phyloP scores from a whole-genome alignment of 768 basidiomycete species.

The Leccinum rimulosum region DNA sequence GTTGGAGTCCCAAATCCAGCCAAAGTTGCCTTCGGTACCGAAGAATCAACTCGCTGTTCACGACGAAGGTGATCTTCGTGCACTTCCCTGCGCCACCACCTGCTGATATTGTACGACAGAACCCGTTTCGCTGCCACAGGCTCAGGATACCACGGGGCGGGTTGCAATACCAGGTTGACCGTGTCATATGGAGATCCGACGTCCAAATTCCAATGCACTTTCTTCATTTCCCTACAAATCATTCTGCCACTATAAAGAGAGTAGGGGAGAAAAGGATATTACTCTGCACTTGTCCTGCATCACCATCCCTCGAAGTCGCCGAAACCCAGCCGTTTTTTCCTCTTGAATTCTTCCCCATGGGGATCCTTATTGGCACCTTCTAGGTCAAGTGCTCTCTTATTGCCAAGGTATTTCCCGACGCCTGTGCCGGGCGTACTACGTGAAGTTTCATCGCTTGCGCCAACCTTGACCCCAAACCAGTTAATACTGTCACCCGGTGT shows the following conservation, averaged over 20 bases:
- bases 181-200: neutral
- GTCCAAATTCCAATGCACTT: neutral
- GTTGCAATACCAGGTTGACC: slow-evolving; percentile 26
- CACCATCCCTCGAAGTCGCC: slow-evolving; percentile 89
- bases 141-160: slow-evolving; percentile 3
- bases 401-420: slow-evolving; percentile 78
- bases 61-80: slow-evolving; percentile 28
- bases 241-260: slow-evolving; percentile 10
- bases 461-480: slow-evolving; percentile 90
- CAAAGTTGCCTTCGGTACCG: slow-evolving; percentile 57
- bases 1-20: slow-evolving; percentile 28
- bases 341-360: slow-evolving; percentile 53
- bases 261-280: slow-evolving; percentile 1
- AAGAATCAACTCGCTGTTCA: slow-evolving; percentile 38
- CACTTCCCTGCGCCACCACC: neutral
- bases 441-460: slow-evolving; percentile 38
- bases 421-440: slow-evolving; percentile 36
- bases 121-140: neutral
- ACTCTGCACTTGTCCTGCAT: neutral
- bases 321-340: slow-evolving; percentile 84
- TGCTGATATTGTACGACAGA: slow-evolving; percentile 11
- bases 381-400: slow-evolving; percentile 44
- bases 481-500: slow-evolving; percentile 69
- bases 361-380: slow-evolving; percentile 19
- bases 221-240: slow-evolving; percentile 7